Conservation (phyloP, 495 filamentous ascomycete genomes). For the Daldinia grandis region DNA sequence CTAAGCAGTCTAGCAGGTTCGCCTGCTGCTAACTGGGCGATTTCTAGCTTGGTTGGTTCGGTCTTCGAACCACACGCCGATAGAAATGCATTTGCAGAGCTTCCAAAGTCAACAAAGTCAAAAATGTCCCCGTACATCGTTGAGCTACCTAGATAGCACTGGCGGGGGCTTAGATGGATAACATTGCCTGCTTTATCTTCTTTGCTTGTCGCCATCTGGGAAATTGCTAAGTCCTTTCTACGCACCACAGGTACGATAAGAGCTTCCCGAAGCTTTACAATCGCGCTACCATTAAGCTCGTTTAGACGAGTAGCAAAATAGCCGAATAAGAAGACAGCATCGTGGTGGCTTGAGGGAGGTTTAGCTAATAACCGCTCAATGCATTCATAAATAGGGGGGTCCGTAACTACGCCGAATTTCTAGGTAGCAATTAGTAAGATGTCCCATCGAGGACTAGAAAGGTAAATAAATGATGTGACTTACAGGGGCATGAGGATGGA, state of each 20-base stretch:
- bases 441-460: not conserved
- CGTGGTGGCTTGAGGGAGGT: constrained; percentile 70
- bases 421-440: constrained; percentile 23
- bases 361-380: constrained; percentile 71
- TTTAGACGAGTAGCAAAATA: constrained; percentile 81
- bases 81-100: constrained; percentile 86
- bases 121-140: constrained; percentile 86
- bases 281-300: constrained; percentile 71
- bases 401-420: constrained; percentile 82
- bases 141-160: constrained; percentile 80
- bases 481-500: constrained; percentile 72
- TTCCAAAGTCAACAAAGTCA: constrained; percentile 94
- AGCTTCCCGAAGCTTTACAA: constrained; percentile 66
- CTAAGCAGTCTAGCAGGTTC: constrained; percentile 83
- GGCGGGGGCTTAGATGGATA: constrained; percentile 64
- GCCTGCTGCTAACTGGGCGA: constrained; percentile 77
- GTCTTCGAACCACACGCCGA: constrained; percentile 85
- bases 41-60: constrained; percentile 85
- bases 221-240: constrained; percentile 25
- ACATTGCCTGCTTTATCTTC: constrained; percentile 41
- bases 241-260: constrained; percentile 74
- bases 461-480: constrained; percentile 5
- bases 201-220: constrained; percentile 35
- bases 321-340: constrained; percentile 75
- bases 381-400: constrained; percentile 81